Base-by-base conservation (phyloP, 371 early-diverging fungal genomes). In the Modicella reniformis region DNA sequence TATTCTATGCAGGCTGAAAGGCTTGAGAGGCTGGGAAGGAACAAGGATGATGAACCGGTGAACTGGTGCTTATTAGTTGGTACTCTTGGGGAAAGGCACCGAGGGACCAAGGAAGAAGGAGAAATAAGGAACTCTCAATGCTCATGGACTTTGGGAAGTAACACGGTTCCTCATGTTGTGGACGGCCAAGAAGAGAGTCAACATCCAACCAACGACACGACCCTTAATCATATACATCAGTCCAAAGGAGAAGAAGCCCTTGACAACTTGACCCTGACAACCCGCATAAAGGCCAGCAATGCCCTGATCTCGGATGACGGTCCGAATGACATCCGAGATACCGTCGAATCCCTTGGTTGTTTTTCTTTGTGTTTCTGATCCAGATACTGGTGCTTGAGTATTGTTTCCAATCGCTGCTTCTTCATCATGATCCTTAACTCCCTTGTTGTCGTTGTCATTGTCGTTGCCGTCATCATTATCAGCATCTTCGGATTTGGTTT, bases 201-300 rank as follows among this genome's bases (percentile, higher is more conserved):
- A 62, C 60, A 88, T 81, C 67, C 85, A 87, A 9, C 83, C 80
- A 23, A 85, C 87, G 25, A 88, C 86, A 44, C 84, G 84, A 51
- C 87, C 88, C 72, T 88, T 88, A 71, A 88, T 88, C 87, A 88
- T 86, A 65, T 84, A 88, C 86, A 88, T 86, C 66, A 88, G 76
- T 15, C 88, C 88, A 61, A 85, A 85, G 29, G 86, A 87, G 64
- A 88, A 88, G 75, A 88, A 88, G 1, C 88, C 88, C 65, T 88
- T 88, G 67, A 81, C 83, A 69, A 88, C 83, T 50, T 88, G 88
- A 15, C 87, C 84, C 47, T 81, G 81, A 49, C 77, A 76, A 28
- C 83, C 85, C 55, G 84, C 85, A 73, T 88, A 88, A 23, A 88
- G 63, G 17, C 88, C 88, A 0, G 49, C 41, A 12, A 74, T 59